A percentile compares a stretch with the other conserved stretches of the same genome.
Evolutionary conservation across 2,329 filamentous ascomycete species (phyloP).

Genomic region (Verticillium alfalfae): DNA sequence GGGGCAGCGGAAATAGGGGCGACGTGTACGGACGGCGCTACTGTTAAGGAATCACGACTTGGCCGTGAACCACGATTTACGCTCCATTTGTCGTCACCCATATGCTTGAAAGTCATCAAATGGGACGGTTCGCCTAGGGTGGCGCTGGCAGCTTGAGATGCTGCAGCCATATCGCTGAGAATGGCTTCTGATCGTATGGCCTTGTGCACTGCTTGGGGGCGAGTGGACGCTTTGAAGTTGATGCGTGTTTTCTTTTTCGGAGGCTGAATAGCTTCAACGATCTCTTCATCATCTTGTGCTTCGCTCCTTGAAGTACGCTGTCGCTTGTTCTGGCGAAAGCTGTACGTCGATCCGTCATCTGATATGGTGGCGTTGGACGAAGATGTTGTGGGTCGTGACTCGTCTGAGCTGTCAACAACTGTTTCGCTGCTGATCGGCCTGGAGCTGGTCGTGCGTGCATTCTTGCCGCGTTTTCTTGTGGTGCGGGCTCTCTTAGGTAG

Average conservation of each 20-base stretch:
- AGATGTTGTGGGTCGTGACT: conserved; percentile 46
- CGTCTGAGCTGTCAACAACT: conserved; percentile 26
- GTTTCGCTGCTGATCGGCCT: background rate
- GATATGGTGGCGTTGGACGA: conserved; percentile 43
- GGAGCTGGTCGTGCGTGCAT: background rate
- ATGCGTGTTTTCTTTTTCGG: conserved; percentile 24
- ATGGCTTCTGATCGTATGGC: conserved; percentile 2
- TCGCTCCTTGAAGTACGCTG: conserved; percentile 49
- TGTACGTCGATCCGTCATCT: conserved; percentile 10
- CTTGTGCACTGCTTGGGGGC: conserved; percentile 2
- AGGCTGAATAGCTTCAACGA: conserved; percentile 25
- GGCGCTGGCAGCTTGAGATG: background rate
- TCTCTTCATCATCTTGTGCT: conserved; percentile 33
- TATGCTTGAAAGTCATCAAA: conserved; percentile 7
- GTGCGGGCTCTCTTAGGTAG: conserved; percentile 8
- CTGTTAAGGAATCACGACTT: conserved; percentile 9
- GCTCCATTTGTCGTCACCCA: conserved; percentile 7
- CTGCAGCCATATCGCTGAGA: conserved; percentile 3
- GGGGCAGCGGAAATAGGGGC: conserved; percentile 4
- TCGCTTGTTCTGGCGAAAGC: conserved; percentile 29
- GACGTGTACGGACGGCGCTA: background rate
- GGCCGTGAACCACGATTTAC: background rate
- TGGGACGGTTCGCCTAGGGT: background rate
- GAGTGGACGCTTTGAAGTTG: conserved; percentile 9
- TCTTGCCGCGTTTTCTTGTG: conserved; percentile 6